These are phyloP conservation scores for Parasitella parasitica DNA, from an alignment of 371 early-diverging fungal genomes.

Conservation along the genomic window DNA sequence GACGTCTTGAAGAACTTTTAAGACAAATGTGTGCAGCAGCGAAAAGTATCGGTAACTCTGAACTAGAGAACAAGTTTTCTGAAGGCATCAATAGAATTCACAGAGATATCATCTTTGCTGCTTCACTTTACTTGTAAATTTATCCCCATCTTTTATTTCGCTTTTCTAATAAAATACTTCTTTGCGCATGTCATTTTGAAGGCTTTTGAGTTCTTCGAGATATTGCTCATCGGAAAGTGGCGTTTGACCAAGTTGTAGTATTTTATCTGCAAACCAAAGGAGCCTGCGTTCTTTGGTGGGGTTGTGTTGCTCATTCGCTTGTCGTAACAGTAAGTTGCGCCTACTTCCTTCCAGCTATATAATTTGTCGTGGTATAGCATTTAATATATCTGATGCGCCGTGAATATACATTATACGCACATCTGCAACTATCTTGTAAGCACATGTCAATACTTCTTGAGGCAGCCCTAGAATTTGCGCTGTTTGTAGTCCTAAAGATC, in stretches of 20 bases:
- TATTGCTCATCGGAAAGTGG: slow-evolving; percentile 9
- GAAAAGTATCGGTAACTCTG: slow-evolving; percentile 96
- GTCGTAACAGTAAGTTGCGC: background rate
- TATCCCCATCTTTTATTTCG: background rate
- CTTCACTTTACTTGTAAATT: slow-evolving; percentile 89
- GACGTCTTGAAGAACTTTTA: slow-evolving; percentile 96
- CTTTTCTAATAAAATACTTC: slow-evolving; percentile 3
- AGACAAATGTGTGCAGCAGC: slow-evolving; percentile 96
- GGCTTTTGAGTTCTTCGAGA: background rate
- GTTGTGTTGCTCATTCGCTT: background rate
- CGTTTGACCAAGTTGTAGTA: slow-evolving; percentile 24
- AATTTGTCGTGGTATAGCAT: background rate
- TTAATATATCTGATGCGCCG: background rate
- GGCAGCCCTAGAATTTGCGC: slow-evolving; percentile 51
- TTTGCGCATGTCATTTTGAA: slow-evolving; percentile 17
- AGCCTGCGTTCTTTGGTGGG: slow-evolving; percentile 16
- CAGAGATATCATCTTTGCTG: slow-evolving; percentile 99
- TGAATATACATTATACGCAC: slow-evolving; percentile 2
- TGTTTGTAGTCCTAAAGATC: slow-evolving; percentile 44
- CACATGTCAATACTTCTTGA: slow-evolving; percentile 32
- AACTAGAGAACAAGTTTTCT: slow-evolving; percentile 96
- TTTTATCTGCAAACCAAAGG: slow-evolving; percentile 44
- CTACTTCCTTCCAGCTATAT: background rate
- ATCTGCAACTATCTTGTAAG: slow-evolving; percentile 33
- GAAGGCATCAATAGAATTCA: slow-evolving; percentile 94